Evolutionary conservation across 768 basidiomycete genomes (phyloP).

Genomic region (Lentinula detonsa): DNA sequence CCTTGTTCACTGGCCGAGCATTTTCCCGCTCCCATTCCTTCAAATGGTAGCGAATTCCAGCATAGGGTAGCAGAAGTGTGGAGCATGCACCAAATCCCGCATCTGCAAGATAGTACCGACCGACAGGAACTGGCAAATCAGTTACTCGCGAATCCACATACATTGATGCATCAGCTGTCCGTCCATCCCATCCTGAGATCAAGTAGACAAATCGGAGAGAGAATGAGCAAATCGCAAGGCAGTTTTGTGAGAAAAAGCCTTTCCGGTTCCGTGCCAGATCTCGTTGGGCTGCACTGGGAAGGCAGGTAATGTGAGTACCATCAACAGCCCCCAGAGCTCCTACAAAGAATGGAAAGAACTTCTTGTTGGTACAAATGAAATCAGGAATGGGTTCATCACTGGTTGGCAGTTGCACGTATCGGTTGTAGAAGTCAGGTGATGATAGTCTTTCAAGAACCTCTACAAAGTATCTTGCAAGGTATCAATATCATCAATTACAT

Average conservation of each 20-base stretch:
- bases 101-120: constrained; percentile 15
- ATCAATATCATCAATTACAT: neutral
- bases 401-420: constrained; percentile 3
- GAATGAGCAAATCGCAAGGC: constrained; percentile 17
- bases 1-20: constrained; percentile 4
- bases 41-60: constrained; percentile 19
- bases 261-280: constrained; percentile 14
- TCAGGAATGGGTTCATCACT: neutral
- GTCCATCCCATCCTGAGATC: constrained; percentile 20
- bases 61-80: constrained; percentile 18
- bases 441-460: neutral
- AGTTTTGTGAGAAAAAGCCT: constrained; percentile 20
- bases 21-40: constrained; percentile 14
- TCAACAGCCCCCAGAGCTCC: constrained; percentile 18
- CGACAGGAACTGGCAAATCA: constrained; percentile 12
- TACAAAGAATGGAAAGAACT: constrained; percentile 19
- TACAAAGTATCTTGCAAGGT: neutral
- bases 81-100: constrained; percentile 14
- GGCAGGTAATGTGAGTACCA: constrained; percentile 17
- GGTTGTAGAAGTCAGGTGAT: constrained; percentile 2
- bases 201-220: constrained; percentile 16
- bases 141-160: constrained; percentile 9
- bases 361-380: constrained; percentile 13
- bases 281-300: constrained; percentile 9
- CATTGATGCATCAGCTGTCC: constrained; percentile 11